Percentiles rank a stretch among this genome's conserved stretches.
These are phyloP conservation scores for Colletotrichum paranaense DNA, from an alignment of 2,329 filamentous ascomycete genomes.

Conservation along the genomic window DNA sequence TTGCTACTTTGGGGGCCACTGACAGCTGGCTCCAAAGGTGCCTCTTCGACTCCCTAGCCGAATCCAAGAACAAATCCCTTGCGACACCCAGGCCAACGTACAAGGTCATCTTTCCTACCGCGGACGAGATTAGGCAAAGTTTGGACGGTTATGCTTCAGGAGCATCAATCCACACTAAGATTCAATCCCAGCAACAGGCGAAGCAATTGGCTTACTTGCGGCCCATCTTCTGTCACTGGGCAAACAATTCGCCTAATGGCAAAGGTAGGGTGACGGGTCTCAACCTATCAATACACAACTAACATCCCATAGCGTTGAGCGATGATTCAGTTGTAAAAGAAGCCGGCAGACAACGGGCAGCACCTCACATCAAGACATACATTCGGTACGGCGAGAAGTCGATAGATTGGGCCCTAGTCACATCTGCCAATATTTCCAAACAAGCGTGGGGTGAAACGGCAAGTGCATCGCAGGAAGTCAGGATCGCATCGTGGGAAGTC, in stretches of 20 bases:
- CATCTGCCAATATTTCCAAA: conserved; percentile 90
- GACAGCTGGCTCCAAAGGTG: conserved; percentile 79
- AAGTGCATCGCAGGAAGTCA: conserved; percentile 68
- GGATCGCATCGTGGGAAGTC: conserved; percentile 84
- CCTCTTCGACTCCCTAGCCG: conserved; percentile 64
- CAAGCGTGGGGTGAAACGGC: conserved; percentile 85
- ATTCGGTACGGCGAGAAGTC: conserved; percentile 69
- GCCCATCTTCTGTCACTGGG: conserved; percentile 82
- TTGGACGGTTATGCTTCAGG: conserved; percentile 84
- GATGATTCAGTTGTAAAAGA: conserved; percentile 48
- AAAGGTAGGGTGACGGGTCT: conserved; percentile 39
- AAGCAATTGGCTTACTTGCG: conserved; percentile 80
- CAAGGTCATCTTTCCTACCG: conserved; percentile 83
- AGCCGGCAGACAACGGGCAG: conserved; percentile 74
- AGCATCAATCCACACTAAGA: conserved; percentile 84
- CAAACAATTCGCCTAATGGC: conserved; percentile 63
- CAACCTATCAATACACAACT: neutral
- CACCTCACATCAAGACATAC: conserved; percentile 92
- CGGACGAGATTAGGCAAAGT: conserved; percentile 80
- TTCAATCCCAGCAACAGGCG: conserved; percentile 74
- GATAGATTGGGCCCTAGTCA: conserved; percentile 88
- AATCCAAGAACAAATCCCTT: conserved; percentile 41
- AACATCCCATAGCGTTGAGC: conserved; percentile 41
- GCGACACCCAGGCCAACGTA: conserved; percentile 58
- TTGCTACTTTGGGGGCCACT: conserved; percentile 79